Percentiles rank a stretch among this genome's conserved stretches.
phyloP scores from a whole-genome alignment of 1,284 basidiomycete species.

The Ustilago shanxiensis region DNA sequence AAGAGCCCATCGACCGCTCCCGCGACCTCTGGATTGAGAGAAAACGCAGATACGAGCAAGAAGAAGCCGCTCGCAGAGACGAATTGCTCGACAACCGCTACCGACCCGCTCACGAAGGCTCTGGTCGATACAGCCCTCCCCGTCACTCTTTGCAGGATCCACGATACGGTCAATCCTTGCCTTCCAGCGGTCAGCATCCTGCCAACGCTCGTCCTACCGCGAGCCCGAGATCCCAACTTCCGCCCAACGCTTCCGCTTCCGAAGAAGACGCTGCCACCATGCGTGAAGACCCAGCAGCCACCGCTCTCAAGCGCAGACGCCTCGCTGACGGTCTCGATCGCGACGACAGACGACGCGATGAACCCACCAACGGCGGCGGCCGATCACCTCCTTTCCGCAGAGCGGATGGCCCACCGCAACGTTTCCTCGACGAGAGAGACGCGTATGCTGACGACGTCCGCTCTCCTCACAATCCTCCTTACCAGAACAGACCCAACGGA shows the following conservation, averaged over 20 bases:
- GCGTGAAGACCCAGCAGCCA: constrained; percentile 40
- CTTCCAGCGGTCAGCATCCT: constrained; percentile 5
- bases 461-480: constrained; percentile 35
- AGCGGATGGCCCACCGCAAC: constrained; percentile 29
- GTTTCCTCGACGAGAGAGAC: constrained; percentile 45
- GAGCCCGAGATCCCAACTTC: constrained; percentile 37
- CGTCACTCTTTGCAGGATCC: constrained; percentile 28
- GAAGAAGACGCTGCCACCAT: constrained; percentile 32
- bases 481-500: constrained; percentile 34
- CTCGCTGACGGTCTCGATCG: constrained; percentile 40
- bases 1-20: constrained; percentile 54
- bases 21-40: constrained; percentile 56
- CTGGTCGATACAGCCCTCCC: constrained; percentile 34
- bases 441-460: constrained; percentile 39
- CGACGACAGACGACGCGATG: constrained; percentile 41
- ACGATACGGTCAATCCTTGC: constrained; percentile 27
- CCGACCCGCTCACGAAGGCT: constrained; percentile 29
- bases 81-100: constrained; percentile 43
- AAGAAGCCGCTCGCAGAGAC: constrained; percentile 41
- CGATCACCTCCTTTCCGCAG: constrained; percentile 44
- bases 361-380: constrained; percentile 26
- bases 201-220: constrained; percentile 17
- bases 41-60: constrained; percentile 50
- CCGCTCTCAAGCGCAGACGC: constrained; percentile 43
- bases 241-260: constrained; percentile 12